phyloP scores from a whole-genome alignment of 2,329 filamentous ascomycete species.

The Colletotrichum lini region DNA sequence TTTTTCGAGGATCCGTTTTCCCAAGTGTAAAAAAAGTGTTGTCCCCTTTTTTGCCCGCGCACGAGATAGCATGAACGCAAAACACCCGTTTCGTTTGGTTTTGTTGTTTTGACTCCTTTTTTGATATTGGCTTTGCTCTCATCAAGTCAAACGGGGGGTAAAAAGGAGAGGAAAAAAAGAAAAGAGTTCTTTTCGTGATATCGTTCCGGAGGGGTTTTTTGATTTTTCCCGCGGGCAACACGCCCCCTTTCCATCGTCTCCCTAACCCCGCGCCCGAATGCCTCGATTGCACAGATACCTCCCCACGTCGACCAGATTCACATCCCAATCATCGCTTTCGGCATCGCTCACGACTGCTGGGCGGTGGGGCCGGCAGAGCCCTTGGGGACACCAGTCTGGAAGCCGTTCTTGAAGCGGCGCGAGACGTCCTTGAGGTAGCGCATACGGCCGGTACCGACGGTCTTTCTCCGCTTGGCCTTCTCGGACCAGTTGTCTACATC shows the following conservation, averaged over 20 bases:
- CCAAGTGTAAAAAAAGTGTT: conserved; percentile 30
- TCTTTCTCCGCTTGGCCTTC: conserved; percentile 99
- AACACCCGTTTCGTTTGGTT: conserved; percentile 21
- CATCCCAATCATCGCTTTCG: conserved; percentile 49
- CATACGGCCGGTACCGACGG: conserved; percentile 96
- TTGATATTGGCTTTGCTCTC: conserved; percentile 38
- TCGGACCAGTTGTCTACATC: conserved; percentile 96
- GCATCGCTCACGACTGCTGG: conserved; percentile 54
- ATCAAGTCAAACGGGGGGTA: conserved; percentile 30
- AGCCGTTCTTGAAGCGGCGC: conserved; percentile 97
- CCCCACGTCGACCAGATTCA: conserved; percentile 41
- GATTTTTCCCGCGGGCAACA: conserved; percentile 9
- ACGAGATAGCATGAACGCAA: conserved; percentile 34
- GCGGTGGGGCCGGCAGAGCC: conserved; percentile 76
- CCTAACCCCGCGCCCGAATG: conserved; percentile 27
- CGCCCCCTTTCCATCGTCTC: conserved; percentile 24
- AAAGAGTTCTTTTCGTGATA: conserved; percentile 32
- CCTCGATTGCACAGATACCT: conserved; percentile 39
- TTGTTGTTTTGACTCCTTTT: conserved; percentile 42
- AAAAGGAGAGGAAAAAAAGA: conserved; percentile 5
- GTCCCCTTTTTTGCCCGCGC: conserved; percentile 19
- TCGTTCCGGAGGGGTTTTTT: conserved; percentile 21
- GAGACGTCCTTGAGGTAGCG: conserved; percentile 93
- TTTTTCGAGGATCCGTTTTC: conserved; percentile 36
- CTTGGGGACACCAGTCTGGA: conserved; percentile 92